Evolutionary conservation across 1,284 basidiomycete species (phyloP), one percentile per base, ranked within the genome.

Genomic region (Ustilago hordei): DNA sequence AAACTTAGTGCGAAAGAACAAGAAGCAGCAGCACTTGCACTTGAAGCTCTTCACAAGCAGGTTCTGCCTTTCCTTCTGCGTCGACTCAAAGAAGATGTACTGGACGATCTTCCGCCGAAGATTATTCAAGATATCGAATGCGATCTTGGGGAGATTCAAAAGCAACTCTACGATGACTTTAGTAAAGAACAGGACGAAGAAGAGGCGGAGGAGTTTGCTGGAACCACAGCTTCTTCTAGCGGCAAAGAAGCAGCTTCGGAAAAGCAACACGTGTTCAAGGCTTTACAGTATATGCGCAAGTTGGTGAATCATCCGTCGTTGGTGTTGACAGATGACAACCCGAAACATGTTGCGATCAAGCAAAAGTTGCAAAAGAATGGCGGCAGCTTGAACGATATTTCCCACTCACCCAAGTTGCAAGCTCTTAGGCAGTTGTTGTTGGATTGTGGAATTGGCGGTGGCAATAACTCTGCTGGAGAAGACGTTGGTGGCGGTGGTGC

Each of bases 101-200:
- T 99, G 69, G 89, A 95, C 80, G 97, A 99, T 85, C 89, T 99
- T 2, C 97, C 97, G 0, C 97, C 97, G 2, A 99, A 99, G 88
- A 99, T 99, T 86, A 99, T 99, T 75, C 97, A 99, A 87, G 97
- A 99, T 86, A 98, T 99, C 87, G 97, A 98, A 84, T 98, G 96
- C 89, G 96, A 99, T 84, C 89, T 99, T 2, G 98, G 95, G 0
- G 78, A 80, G 17, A 69, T 84, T 36, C 83, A 85, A 64, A 80
- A 81, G 58, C 64, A 81, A 92, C 95, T 15, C 87, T 99, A 60
- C 95, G 99, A 88, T 94, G 95, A 87, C 89, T 91, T 81, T 89
- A 91, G 84, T 39, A 69, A 69, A 31, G 96, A 95, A 0, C 90
- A 91, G 77, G 66, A 81, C 64, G 58, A 83, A 64, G 68, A 94